phyloP scores from a whole-genome alignment of 768 basidiomycete genomes.

The Agrocybe chaxingu region DNA sequence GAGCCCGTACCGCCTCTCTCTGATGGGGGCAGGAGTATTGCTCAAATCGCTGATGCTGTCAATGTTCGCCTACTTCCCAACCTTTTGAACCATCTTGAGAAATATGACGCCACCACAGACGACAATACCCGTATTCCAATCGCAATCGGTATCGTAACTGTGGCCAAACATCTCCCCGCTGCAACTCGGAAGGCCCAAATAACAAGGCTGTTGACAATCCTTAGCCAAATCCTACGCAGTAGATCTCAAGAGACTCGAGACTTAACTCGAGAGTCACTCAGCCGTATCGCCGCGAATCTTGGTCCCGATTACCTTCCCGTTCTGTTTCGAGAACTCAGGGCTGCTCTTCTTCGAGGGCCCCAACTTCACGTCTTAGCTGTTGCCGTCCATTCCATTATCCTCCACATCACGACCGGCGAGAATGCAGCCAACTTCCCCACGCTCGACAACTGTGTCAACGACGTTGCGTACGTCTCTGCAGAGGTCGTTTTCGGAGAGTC shows the following conservation, averaged over 20 bases:
- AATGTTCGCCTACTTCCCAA: constrained; percentile 73
- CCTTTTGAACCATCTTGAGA: constrained; percentile 78
- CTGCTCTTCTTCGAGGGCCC: constrained; percentile 84
- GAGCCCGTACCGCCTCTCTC: constrained; percentile 1
- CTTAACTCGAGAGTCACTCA: constrained; percentile 76
- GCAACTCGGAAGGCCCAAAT: constrained; percentile 65
- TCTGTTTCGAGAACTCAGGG: constrained; percentile 77
- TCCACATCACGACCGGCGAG: constrained; percentile 70
- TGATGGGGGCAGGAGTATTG: constrained; percentile 18
- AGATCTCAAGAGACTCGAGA: constrained; percentile 92
- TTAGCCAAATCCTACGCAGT: constrained; percentile 90
- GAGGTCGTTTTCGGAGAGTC: constrained; percentile 96
- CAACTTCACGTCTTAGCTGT: constrained; percentile 92
- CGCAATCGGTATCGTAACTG: constrained; percentile 79
- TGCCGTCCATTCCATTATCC: constrained; percentile 75
- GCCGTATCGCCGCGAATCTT: constrained; percentile 69
- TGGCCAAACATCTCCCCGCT: constrained; percentile 77
- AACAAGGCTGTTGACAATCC: constrained; percentile 71
- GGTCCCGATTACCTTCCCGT: constrained; percentile 73
- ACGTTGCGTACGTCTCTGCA: constrained; percentile 75
- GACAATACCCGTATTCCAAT: constrained; percentile 87
- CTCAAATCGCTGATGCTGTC: constrained; percentile 71
- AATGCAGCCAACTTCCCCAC: constrained; percentile 50
- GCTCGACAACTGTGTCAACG: constrained; percentile 75
- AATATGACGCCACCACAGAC: constrained; percentile 73